Evolutionary conservation across 306 rosid species (phyloP), one percentile per base, ranked within the genome.

Genomic region (Ormosia semicastrata): DNA sequence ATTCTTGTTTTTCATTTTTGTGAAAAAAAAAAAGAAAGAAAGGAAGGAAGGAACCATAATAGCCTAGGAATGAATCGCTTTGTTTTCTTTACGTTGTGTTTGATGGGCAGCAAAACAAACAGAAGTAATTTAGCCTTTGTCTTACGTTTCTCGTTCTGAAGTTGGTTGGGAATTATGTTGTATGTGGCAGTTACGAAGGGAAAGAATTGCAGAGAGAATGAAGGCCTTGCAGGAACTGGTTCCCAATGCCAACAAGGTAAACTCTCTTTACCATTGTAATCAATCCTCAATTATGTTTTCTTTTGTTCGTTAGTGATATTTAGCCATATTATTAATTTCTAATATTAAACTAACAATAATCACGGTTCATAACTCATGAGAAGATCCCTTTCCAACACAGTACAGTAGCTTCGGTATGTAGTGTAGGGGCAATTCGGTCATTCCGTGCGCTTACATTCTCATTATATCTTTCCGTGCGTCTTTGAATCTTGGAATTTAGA

Each of bases 141-240:
- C 17, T 10, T 49, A 37, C 43, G 39, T 47, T 72, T 64, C 13
- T 50, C n/a, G 34, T 17, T 43, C 14, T 75, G 29, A 40, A 64
- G 65, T 3, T 64, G 70, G 15, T 73, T 67, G 39, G 57, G 53
- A 14, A 29, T 13, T 8, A 10, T 34, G 17, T 24, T 17, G 29
- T 69, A 17, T 69, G 83, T 84, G 88, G 77, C 92, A 96, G 99
- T 86, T 96, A 84, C 89, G 99, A 67, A 88, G 99, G 72, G 99
- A 96, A 89, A 93, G 99, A 88, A 96, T 96, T 41, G 99, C 99
- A 70, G 97, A 96, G 92, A 90, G 97, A 83, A 96, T 96, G 98
- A 96, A 96, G 85, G 90, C 98, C 1, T 90, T 96, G 84, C 98
- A 96, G 71, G 99, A 96, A 86, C 92, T 92, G 49, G 98, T 96